Base-by-base conservation (phyloP, 768 basidiomycete species). In the Hirschioporus abietinus region DNA sequence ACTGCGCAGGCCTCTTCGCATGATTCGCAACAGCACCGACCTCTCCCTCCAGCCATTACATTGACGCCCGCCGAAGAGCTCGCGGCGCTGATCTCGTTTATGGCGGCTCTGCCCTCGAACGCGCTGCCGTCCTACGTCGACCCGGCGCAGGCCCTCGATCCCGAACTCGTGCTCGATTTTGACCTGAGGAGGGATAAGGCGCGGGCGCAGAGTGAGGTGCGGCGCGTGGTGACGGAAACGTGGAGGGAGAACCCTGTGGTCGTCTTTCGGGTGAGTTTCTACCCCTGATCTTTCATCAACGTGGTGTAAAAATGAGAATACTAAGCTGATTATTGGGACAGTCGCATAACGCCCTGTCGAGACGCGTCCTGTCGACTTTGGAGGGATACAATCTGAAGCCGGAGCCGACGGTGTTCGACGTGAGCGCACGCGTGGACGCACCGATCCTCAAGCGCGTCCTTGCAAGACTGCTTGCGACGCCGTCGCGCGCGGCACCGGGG, bases 81-180 rank as follows among this genome's bases (percentile, higher is more conserved):
- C 23, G 90, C 90, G 1, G 90, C 92, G 1, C 78, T 92, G 61
- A 84, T 88, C 1, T 86, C 84, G 66, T 93, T 93, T 76, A 80
- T 93, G 58, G 86, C 86, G 0, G 87, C 88, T 63, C 81, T 92
- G 24, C 85, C 90, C 0, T 86, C 90, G 75, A 93, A 93, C 75
- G 81, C 88, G 66, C 86, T 95, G 66, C 91, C 93, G 1, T 73
- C 78, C 0, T 78, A 79, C 7, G 83, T 92, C 60, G 85, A 93
- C 71, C 89, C 92, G 0, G 70, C 80, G 12, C 69, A 70, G 12
- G 85, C 91, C 8, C 86, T 93, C 66, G 92, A 94, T 74, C 91
- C 93, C 3, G 85, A 92, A 71, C 84, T 93, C 66, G 84, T 95
- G 5, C 82, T 95, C 58, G 92, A 91, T 71, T 95, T 94, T 73